Evolutionary conservation across 768 basidiomycete genomes (phyloP).

Genomic region (Panus rudis): DNA sequence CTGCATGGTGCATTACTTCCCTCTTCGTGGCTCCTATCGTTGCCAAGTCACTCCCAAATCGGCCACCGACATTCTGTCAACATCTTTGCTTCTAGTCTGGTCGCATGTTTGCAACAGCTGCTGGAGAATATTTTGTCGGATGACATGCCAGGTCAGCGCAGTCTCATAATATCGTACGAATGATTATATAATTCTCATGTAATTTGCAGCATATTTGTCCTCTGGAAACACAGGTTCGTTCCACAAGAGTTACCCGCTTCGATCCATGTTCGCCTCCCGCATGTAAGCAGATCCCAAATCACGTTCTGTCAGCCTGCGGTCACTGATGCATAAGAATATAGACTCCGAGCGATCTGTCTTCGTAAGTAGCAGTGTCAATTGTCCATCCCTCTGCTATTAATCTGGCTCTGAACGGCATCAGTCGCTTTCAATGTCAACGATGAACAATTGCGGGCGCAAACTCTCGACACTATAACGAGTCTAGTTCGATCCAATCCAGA

Average conservation of each 20-base stretch:
- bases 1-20: slow-evolving; percentile 48
- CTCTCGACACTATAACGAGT: too few relatives aligned
- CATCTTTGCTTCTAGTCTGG: background rate
- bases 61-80: background rate
- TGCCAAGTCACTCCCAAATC: background rate
- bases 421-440: too few relatives aligned
- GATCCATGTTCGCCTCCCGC: background rate
- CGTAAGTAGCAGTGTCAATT: too few relatives aligned
- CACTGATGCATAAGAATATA: too few relatives aligned
- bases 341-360: too few relatives aligned
- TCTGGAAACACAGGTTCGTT: background rate
- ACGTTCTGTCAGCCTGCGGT: too few relatives aligned
- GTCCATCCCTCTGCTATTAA: too few relatives aligned
- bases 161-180: background rate
- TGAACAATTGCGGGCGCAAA: too few relatives aligned
- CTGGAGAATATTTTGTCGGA: background rate
- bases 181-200: too few relatives aligned
- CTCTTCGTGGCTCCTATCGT: slow-evolving; percentile 34
- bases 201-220: background rate
- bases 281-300: too few relatives aligned
- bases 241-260: background rate
- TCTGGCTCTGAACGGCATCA: too few relatives aligned
- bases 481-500: too few relatives aligned
- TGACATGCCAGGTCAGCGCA: background rate
- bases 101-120: background rate